These are phyloP conservation scores for Chaetomium tenue DNA, from an alignment of 495 filamentous ascomycete genomes.

Conservation along the genomic window DNA sequence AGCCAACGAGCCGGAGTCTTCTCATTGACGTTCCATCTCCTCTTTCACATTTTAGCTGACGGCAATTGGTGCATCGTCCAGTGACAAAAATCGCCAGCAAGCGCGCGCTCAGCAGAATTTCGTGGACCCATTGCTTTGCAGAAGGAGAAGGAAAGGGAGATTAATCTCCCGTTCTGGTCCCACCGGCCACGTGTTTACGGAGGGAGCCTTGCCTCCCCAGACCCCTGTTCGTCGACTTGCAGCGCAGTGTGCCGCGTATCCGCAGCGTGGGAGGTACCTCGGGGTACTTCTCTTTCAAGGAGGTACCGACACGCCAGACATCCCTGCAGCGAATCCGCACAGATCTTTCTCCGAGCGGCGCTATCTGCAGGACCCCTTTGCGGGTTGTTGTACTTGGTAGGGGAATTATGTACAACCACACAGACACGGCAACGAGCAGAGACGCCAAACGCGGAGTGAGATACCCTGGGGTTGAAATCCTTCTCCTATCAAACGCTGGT, in stretches of 20 bases:
- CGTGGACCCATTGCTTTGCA: background rate
- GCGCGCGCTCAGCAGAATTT: background rate
- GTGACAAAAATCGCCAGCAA: background rate
- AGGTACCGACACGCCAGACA: background rate
- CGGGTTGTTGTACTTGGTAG: too few relatives aligned
- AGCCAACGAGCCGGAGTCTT: background rate
- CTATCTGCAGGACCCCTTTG: background rate
- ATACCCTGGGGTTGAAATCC: background rate
- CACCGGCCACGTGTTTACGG: slow-evolving; percentile 44
- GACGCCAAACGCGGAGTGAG: background rate
- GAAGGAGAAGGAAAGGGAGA: slow-evolving; percentile 33
- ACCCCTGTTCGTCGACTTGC: slow-evolving; percentile 10
- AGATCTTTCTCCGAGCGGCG: slow-evolving; percentile 10
- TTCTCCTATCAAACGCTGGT: background rate
- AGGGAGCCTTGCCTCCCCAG: slow-evolving; percentile 14
- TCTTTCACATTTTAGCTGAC: background rate
- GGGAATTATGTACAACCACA: background rate
- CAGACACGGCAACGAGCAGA: background rate
- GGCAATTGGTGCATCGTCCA: slow-evolving; percentile 10
- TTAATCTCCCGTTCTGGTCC: slow-evolving; percentile 42
- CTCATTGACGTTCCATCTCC: background rate
- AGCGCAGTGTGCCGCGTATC: slow-evolving; percentile 19
- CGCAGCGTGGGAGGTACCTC: slow-evolving; percentile 20
- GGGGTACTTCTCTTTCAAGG: slow-evolving; percentile 16
- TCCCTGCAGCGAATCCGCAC: slow-evolving; percentile 23